phyloP scores from a whole-genome alignment of 2,329 filamentous ascomycete species.

The Trichocomaceae sp. region DNA sequence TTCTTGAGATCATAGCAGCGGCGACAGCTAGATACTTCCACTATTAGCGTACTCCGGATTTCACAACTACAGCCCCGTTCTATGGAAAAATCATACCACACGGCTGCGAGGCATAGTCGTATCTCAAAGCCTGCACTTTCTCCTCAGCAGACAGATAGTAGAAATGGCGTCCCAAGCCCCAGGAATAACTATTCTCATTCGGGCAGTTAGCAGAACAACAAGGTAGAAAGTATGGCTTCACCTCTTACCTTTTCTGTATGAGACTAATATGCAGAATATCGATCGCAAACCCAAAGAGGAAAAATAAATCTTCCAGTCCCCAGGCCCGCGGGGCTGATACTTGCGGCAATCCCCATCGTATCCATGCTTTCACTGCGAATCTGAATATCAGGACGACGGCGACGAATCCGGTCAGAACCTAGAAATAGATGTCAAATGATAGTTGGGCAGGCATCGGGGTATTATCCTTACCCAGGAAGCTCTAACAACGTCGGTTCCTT shows the following conservation, averaged over 20 bases:
- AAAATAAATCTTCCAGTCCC: constrained; percentile 30
- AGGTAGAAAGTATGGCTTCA: not conserved
- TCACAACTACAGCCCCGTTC: not conserved
- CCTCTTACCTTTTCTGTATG: constrained; percentile 26
- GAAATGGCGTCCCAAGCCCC: constrained; percentile 29
- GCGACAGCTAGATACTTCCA: constrained; percentile 21
- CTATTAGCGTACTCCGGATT: constrained; percentile 15
- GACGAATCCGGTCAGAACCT: constrained; percentile 17
- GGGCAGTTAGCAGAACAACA: not conserved
- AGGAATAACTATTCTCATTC: constrained; percentile 18
- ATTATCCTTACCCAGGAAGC: constrained; percentile 12
- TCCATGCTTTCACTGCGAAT: constrained; percentile 24
- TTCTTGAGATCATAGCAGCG: constrained; percentile 30
- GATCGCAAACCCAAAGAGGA: constrained; percentile 23
- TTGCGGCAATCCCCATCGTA: constrained; percentile 26
- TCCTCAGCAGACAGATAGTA: constrained; percentile 24
- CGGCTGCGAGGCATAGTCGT: constrained; percentile 22
- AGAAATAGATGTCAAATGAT: not conserved
- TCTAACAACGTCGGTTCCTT: constrained; percentile 12
- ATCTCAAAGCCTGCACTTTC: constrained; percentile 24
- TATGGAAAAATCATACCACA: constrained; percentile 12
- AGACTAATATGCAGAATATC: constrained; percentile 28
- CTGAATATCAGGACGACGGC: constrained; percentile 16
- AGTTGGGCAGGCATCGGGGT: not conserved
- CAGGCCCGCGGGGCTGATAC: constrained; percentile 29